Evolutionary conservation across 345 rosid genomes (phyloP), one percentile per base, ranked within the genome.

Genomic region (Cardamine chenopodiifolia): DNA sequence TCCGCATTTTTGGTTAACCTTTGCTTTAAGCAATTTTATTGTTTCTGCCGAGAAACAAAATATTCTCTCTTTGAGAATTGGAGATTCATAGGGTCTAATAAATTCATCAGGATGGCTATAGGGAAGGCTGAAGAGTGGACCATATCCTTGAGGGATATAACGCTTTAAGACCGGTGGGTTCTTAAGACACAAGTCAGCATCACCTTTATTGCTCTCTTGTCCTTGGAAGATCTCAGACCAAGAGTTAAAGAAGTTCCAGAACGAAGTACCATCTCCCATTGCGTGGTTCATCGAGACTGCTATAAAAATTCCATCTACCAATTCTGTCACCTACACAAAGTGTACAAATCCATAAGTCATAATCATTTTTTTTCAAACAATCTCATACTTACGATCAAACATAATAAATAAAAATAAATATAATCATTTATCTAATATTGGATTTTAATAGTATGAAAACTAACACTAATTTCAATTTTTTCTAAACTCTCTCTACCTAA

Each of bases 151-250:
- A 0, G 90, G 90, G 73, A 93, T 85, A 82, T 89, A 93, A 6
- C 87, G 85, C 15, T 74, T 42, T 5, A 75, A 50, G 11, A 77
- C 64, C 0, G 97, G 92, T 13, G 85, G 86, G 2, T 75, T 87
- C 12, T 86, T 81, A 28, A 87, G 82, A 42, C 17, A 12, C 8
- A 67, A 29, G 6, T 66, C 50, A 40, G 17, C 14, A 31, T n/a
- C 19, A 6, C 23, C 8, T 12, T 18, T 7, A 3, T 49, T 19
- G 13, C 40, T n/a, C 22, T 72, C 86, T 32, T 73, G 68, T 10
- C 83, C 77, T 78, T 67, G 89, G 71, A 86, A 89, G 35, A 85
- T 86, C 61, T 91, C 87, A 0, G 96, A 91, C 80, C 80, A 89
- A 0, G 86, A 61, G 7, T 68, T 89, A 66, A 91, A 80, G 81